Evolutionary conservation across 305 asterid species (phyloP), one percentile per base, ranked within the genome.

Genomic region (Fraxinus sp.): DNA sequence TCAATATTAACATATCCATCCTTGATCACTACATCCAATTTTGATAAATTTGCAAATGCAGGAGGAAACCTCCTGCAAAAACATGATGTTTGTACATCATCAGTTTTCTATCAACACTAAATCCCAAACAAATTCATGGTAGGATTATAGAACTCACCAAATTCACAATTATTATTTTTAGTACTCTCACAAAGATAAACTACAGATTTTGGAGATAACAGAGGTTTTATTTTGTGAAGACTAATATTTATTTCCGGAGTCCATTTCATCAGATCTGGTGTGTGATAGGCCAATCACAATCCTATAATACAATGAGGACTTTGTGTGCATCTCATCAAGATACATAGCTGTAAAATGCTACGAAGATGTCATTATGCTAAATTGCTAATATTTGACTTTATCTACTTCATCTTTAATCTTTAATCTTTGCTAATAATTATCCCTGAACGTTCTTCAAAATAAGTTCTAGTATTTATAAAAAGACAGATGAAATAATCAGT

Each of bases 1-100:
- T 95, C 87, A 78, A 92, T 86, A 74, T 86, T 88, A 73, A 94
- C 97, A 82, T 86, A 91, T 89, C 95, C 97, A 86, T 93, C 98
- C 89, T 93, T 92, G 86, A 95, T 91, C 88, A 86, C 84, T 79
- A 89, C 89, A 84, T 92, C 97, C 90, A 94, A 28, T 85, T 90
- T 95, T 4, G 93, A 88, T 84, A 95, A 90, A 86, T 84, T 94
- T 76, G 94, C 97, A 78, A 95, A 71, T 22, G 88, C 79, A 10
- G 94, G 84, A 82, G 98, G 98, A 85, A 92, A 90, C 77, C 97
- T 91, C 92, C 99, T 95, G 92, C 86, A 86, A 86, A 79, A 82
- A 55, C 76, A 33, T 24, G 71, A 32, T 5, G 73, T 81, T 84
- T 64, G 81, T 82, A 83, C 82, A 84, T 39, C 68, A 76, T 32